phyloP scores from a whole-genome alignment of 176 grass and related monocot genomes.

The Oryza punctata region DNA sequence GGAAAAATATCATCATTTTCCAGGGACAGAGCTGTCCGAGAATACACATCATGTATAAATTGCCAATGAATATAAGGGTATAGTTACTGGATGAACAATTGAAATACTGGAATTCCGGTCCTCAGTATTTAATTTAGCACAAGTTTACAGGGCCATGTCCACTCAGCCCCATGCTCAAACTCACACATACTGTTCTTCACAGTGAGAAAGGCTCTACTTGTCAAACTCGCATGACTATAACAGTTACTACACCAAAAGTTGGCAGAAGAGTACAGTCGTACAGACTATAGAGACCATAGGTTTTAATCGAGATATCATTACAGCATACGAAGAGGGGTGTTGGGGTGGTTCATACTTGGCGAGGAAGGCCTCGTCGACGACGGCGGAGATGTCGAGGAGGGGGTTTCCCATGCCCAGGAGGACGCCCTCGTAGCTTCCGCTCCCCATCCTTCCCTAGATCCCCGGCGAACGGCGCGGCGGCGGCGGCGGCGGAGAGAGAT shows the following conservation, averaged over 20 bases:
- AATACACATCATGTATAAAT: too few species aligned
- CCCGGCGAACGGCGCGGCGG: not conserved
- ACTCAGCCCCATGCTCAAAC: not conserved
- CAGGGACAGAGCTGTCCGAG: too few species aligned
- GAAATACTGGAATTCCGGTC: not conserved
- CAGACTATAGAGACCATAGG: too few species aligned
- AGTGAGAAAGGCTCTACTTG: not conserved
- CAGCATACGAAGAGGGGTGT: too few species aligned
- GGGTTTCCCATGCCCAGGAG: slow-evolving; percentile 76
- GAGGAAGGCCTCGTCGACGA: slow-evolving; percentile 76
- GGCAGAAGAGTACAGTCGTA: too few species aligned
- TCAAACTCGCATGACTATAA: not conserved
- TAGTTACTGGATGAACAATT: not conserved
- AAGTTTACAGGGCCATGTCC: not conserved
- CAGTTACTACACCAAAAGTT: not conserved
- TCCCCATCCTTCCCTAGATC: not conserved
- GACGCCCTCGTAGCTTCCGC: slow-evolving; percentile 44
- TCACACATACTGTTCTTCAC: not conserved
- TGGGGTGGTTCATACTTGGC: not conserved
- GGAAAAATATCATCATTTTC: too few species aligned
- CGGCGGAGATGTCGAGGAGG: slow-evolving; percentile 72
- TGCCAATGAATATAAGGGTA: not conserved
- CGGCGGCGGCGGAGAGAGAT: slow-evolving; percentile 9
- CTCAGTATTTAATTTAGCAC: not conserved
- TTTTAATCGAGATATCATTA: too few species aligned